Conservation (phyloP, 1,139 yeast species). For the Pichia inconspicua region DNA sequence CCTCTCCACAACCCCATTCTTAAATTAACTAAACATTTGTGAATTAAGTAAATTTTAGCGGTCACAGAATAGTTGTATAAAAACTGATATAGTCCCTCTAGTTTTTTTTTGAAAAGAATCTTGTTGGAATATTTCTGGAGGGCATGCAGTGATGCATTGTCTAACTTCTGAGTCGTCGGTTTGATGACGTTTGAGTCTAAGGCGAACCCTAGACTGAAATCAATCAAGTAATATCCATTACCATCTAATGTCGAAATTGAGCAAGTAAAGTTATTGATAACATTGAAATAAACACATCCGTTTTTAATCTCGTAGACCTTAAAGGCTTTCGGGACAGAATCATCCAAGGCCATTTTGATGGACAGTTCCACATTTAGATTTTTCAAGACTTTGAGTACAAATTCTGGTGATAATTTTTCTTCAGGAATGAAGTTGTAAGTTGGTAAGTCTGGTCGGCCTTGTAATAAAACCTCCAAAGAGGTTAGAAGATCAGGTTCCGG, state of each 20-base stretch:
- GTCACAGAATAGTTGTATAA: constrained; percentile 66
- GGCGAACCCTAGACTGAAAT: constrained; percentile 58
- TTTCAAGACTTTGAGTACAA: constrained; percentile 53
- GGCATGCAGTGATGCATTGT: constrained; percentile 32
- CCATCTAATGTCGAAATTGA: constrained; percentile 60
- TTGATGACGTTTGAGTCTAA: constrained; percentile 29
- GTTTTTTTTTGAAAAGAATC: constrained; percentile 42
- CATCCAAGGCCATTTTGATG: constrained; percentile 63
- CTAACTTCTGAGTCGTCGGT: constrained; percentile 26
- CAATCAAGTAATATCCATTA: constrained; percentile 72
- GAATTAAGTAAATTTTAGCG: constrained; percentile 63
- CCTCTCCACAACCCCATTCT: constrained; percentile 59
- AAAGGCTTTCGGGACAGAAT: constrained; percentile 56
- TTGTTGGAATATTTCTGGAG: constrained; percentile 54
- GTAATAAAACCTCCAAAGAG: constrained; percentile 72
- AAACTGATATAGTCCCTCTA: constrained; percentile 57
- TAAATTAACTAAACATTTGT: constrained; percentile 53
- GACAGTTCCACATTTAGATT: constrained; percentile 70
- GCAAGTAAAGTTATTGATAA: constrained; percentile 60
- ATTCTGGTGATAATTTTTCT: constrained; percentile 45
- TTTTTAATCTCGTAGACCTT: constrained; percentile 57
- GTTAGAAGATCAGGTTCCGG: constrained; percentile 87
- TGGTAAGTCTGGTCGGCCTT: constrained; percentile 72
- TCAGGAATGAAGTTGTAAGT: constrained; percentile 52
- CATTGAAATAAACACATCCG: constrained; percentile 66